Percentiles rank a stretch among this genome's conserved stretches.
phyloP scores from a whole-genome alignment of 2,329 filamentous ascomycete genomes.

The Nemania abortiva region DNA sequence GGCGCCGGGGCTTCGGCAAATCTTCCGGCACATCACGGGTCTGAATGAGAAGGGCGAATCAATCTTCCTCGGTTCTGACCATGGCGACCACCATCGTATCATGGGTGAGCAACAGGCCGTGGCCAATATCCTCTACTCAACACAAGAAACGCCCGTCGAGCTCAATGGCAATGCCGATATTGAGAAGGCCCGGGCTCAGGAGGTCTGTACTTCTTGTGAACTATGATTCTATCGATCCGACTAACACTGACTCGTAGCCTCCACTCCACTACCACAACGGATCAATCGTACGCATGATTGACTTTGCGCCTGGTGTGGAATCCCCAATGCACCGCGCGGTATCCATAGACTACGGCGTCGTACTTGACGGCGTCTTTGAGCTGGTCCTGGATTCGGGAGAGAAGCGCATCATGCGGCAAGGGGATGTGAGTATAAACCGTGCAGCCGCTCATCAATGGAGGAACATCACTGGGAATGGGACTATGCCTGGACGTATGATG shows the following conservation, averaged over 20 bases:
- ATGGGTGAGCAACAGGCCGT: slow-evolving; percentile 46
- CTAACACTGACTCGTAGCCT: too few relatives aligned
- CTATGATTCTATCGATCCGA: too few relatives aligned
- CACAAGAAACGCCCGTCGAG: slow-evolving; percentile 30
- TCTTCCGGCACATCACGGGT: too few relatives aligned
- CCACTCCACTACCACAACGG: slow-evolving; percentile 22
- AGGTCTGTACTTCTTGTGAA: too few relatives aligned
- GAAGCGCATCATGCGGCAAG: slow-evolving; percentile 36
- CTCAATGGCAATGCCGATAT: too few relatives aligned
- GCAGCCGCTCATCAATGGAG: slow-evolving; percentile 33
- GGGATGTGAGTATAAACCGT: slow-evolving; percentile 38
- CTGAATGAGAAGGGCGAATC: too few relatives aligned
- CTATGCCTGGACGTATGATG: slow-evolving; percentile 34
- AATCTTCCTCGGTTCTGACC: too few relatives aligned
- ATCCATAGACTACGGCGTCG: slow-evolving; percentile 40
- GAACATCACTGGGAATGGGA: slow-evolving; percentile 36
- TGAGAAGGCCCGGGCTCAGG: too few relatives aligned
- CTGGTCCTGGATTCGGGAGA: slow-evolving; percentile 42
- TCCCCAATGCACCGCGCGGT: slow-evolving; percentile 37
- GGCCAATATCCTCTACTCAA: slow-evolving; percentile 49
- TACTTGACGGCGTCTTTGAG: slow-evolving; percentile 40
- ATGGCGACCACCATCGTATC: slow-evolving; percentile 38
- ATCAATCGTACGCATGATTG: slow-evolving; percentile 39
- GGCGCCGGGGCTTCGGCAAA: too few relatives aligned
- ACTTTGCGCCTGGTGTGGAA: slow-evolving; percentile 35